Evolutionary conservation across 2,329 filamentous ascomycete genomes (phyloP), one percentile per base, ranked within the genome.

Genomic region (Pseudogymnoascus sp.): DNA sequence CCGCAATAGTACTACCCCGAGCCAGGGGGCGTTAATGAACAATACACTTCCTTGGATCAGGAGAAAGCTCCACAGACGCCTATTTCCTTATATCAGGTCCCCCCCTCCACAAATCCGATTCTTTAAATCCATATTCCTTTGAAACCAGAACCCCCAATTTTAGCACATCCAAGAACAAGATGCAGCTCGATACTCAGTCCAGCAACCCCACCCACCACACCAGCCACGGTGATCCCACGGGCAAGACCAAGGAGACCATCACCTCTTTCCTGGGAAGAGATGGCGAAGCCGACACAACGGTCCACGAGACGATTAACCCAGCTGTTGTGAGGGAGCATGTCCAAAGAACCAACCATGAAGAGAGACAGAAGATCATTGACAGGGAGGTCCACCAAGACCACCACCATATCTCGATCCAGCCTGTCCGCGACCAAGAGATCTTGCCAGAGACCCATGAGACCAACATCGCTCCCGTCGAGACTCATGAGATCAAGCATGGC

Each of bases 311-410:
- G 7, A 80, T 88, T 42, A 80, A 82, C 41, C 81, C 83, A 0
- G 81, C 83, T 10, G 80, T 89, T 2, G 78, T 80, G 4, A 79
- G 87, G 15, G 86, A 90, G 74, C 78, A 79, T 1, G 73, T 89
- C 48, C 81, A 78, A 63, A 82, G 81, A 44, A 80, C 82, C n/a
- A 73, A 80, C 41, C 85, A 88, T 62, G 84, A 90, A 69, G 74
- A 86, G n/a, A 68, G 83, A 8, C 79, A 77, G 17, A 86, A 83
- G 1, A 87, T 84, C 5, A 73, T 90, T 27, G 85, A 90, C 70
- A 83, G 82, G 67, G 87, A 90, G 68, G 77, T 89, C 3, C 86
- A 90, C 70, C 87, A 89, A 71, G 84, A 90, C 63, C 87, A 90
- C 68, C 84, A 89, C 72, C 86, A 90, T 72, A 88, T 85, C 55